Evolutionary conservation across 495 filamentous ascomycete species (phyloP), one percentile per base, ranked within the genome.

Genomic region (Podospora comata): DNA sequence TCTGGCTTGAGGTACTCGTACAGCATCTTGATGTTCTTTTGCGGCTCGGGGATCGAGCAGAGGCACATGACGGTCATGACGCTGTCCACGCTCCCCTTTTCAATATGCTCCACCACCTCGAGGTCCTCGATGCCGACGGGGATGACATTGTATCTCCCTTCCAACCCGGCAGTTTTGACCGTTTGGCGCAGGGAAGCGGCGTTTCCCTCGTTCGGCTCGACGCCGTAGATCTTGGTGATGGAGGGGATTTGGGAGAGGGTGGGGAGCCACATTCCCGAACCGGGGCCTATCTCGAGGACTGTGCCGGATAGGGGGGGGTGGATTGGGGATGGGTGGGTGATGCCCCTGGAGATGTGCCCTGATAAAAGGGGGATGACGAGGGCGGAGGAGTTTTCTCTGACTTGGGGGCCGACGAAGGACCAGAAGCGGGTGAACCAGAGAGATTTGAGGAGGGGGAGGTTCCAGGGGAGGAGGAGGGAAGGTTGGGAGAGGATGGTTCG

Each of bases 51-150:
- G 64, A 93, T 88, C 62, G 86, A 88, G 77, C 91, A 94, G 4
- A 94, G 80, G 60, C 91, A 91, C 11, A 90, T 85, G 58, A 92
- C 79, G 16, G 86, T 86, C 59, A 92, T 80, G 53, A 93, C 86
- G 53, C 86, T 88, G 71, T 94, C 91, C 30, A 92, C 85, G 26
- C 83, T 80, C 0, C 76, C 86, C n/a, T 72, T 76, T 54, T 77
- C 66, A 3, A 91, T 78, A 4, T 78, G 80, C 4, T 82, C 80
- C 18, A 75, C 75, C 68, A 77, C 75, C 2, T 84, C 81, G 2
- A 83, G 64, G 20, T 87, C 82, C 67, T 89, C 85, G 18, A 88
- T 85, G 5, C 89, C 87, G 5, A 85, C 83, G 4, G 84, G 84
- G 4, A 92, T 79, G 54, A 93, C 83, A 73, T 83, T 82, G 77